Conservation (phyloP, 495 filamentous ascomycete species). For the Aspergillus hancockii region DNA sequence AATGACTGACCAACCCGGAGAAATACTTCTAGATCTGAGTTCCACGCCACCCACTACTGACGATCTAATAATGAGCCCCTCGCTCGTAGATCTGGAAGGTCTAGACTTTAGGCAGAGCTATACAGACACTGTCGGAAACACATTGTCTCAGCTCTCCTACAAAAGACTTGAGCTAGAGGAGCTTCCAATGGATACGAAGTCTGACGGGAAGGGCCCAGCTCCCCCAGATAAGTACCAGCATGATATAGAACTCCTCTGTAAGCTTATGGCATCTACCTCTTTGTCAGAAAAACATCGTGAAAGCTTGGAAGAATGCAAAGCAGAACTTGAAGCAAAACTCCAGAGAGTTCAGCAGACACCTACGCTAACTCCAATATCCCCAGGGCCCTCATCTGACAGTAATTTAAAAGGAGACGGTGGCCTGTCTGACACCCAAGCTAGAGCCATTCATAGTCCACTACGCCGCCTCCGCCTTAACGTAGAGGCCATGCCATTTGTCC, state of each 20-base stretch:
- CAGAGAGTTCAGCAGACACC: background rate
- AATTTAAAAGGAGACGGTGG: background rate
- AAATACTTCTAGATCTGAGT: slow-evolving; percentile 20
- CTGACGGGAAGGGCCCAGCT: background rate
- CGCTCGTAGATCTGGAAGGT: slow-evolving; percentile 21
- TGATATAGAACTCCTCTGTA: slow-evolving; percentile 20
- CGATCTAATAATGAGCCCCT: slow-evolving; percentile 16
- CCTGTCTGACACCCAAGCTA: background rate
- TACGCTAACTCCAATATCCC: background rate
- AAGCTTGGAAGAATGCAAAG: slow-evolving; percentile 14
- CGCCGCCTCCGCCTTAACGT: slow-evolving; percentile 17
- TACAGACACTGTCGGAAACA: background rate
- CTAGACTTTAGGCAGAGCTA: slow-evolving; percentile 17
- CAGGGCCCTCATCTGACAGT: background rate
- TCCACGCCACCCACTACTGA: slow-evolving; percentile 9
- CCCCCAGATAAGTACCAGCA: slow-evolving; percentile 2
- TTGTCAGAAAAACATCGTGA: slow-evolving; percentile 13
- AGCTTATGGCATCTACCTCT: slow-evolving; percentile 14
- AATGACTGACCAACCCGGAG: background rate
- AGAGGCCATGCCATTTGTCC: slow-evolving; percentile 11
- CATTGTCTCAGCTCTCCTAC: background rate
- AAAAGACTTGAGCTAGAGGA: slow-evolving; percentile 7
- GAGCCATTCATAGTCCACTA: background rate
- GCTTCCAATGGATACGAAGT: background rate
- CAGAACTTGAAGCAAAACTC: slow-evolving; percentile 15